Base-by-base conservation (phyloP, 2,329 filamentous ascomycete species). In the Cadophora sp. region DNA sequence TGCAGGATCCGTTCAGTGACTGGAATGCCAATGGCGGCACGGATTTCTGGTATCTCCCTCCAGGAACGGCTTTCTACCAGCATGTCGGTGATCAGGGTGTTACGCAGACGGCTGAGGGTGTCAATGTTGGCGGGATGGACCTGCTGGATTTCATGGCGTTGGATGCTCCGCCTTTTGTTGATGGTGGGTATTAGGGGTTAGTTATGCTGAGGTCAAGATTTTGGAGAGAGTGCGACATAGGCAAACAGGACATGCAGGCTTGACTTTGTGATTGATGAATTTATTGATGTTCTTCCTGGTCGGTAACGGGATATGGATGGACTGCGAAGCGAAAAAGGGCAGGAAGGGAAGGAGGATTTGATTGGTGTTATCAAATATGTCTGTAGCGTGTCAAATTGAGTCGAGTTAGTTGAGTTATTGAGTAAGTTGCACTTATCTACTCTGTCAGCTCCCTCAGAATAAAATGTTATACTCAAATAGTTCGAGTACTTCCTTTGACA, bases 81-180 rank as follows among this genome's bases (percentile, higher is more conserved):
- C 89, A 88, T 74, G 83, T 89, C 73, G 89, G 87, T 74, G 87
- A 87, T 69, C 83, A 83, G 41, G 83, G 83, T 7, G 87, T 90
- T 11, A 87, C 87, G 51, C 89, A 90, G 85, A 90, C 87, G 2
- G 86, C 88, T 9, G 88, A 90, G 71, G 88, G 88, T 33, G 85
- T 90, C 59, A 89, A 89, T 71, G 85, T 91, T 2, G 88, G 87
- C 11, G 89, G 89, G 0, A 81, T 90, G 39, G 89, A 91, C 74
- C 75, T 91, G 72, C 82, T 91, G 16, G 89, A 91, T 74, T 90
- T 88, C 70, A 89, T 90, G 87, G 85, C 86, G 8, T 87, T 89
- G 84, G 87, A 87, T 64, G 48, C 55, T 8, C 63, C 63, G 16
- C 11, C 33, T 8, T 58, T 62, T 59, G 66, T 60, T 18, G 62